These are phyloP conservation scores for Capillidium heterosporum DNA, from an alignment of 371 early-diverging fungal genomes.

Conservation along the genomic window DNA sequence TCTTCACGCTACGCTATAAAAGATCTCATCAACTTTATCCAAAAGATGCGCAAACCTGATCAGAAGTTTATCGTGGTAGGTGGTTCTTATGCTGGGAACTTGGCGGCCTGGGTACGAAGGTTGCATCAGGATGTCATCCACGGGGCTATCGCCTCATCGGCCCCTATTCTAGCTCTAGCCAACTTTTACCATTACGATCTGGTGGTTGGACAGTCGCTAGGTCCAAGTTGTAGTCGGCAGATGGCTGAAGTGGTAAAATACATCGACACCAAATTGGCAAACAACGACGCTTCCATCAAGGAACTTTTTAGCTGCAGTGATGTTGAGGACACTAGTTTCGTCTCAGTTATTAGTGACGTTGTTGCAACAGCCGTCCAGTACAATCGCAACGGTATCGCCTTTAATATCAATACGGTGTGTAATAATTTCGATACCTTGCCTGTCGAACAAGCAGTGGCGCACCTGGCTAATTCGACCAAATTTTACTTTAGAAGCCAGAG, in stretches of 20 bases:
- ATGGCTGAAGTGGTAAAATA: slow-evolving; percentile 9
- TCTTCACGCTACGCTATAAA: slow-evolving; percentile 36
- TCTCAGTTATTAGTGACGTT: not conserved
- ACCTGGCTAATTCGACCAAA: not conserved
- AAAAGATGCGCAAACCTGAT: not conserved
- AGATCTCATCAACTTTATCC: slow-evolving; percentile 41
- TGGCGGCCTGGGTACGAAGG: slow-evolving; percentile 51
- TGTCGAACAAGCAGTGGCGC: slow-evolving; percentile 10
- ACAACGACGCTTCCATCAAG: not conserved
- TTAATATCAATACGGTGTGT: not conserved
- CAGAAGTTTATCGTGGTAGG: slow-evolving; percentile 51
- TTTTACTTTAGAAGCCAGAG: not conserved
- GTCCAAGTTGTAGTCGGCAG: slow-evolving; percentile 17
- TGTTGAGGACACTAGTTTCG: not conserved
- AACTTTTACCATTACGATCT: slow-evolving; percentile 39
- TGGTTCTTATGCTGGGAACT: slow-evolving; percentile 48
- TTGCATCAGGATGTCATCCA: slow-evolving; percentile 40
- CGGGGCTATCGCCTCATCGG: slow-evolving; percentile 53
- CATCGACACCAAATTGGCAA: slow-evolving; percentile 7
- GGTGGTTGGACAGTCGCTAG: slow-evolving; percentile 1
- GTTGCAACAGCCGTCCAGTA: slow-evolving; percentile 2
- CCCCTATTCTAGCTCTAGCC: slow-evolving; percentile 32
- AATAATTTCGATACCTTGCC: slow-evolving; percentile 8
- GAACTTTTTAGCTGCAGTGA: not conserved
- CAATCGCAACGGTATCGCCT: not conserved